A percentile compares a stretch with the other conserved stretches of the same genome.
Conservation (phyloP, 805 yeast genomes). For the Danielozyma ontarioensis region DNA sequence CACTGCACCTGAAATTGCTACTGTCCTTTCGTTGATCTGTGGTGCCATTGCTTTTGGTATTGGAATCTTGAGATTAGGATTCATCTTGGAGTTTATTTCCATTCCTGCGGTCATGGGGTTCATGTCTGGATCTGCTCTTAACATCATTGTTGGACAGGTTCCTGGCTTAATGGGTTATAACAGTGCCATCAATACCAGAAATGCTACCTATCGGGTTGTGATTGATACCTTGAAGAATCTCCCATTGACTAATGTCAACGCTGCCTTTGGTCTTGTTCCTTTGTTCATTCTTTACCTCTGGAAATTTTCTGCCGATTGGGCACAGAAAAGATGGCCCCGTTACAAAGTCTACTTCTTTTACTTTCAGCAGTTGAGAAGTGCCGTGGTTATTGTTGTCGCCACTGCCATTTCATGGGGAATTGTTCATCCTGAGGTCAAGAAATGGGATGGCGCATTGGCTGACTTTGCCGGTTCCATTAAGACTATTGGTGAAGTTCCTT, state of each 20-base stretch:
- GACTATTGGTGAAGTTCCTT: slow-evolving; percentile 73
- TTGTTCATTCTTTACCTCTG: slow-evolving; percentile 66
- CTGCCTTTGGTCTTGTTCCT: slow-evolving; percentile 82
- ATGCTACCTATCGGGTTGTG: slow-evolving; percentile 62
- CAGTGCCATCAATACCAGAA: slow-evolving; percentile 65
- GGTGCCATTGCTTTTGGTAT: slow-evolving; percentile 81
- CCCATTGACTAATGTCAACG: slow-evolving; percentile 65
- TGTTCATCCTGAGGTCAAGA: slow-evolving; percentile 42
- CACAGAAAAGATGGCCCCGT: slow-evolving; percentile 61
- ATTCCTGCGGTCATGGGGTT: slow-evolving; percentile 91
- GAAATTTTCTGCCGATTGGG: slow-evolving; percentile 58
- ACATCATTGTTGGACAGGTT: slow-evolving; percentile 77
- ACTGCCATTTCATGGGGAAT: slow-evolving; percentile 80
- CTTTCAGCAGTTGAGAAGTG: slow-evolving; percentile 71
- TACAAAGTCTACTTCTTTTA: slow-evolving; percentile 59
- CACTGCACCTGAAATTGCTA: slow-evolving; percentile 71
- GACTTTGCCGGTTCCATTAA: slow-evolving; percentile 44
- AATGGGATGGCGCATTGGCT: slow-evolving; percentile 23
- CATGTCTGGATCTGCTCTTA: slow-evolving; percentile 91
- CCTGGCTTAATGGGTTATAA: slow-evolving; percentile 80
- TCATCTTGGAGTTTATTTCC: slow-evolving; percentile 82
- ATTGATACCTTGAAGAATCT: slow-evolving; percentile 69
- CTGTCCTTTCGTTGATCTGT: slow-evolving; percentile 71
- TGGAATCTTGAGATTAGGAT: slow-evolving; percentile 81
- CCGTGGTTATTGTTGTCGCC: slow-evolving; percentile 73